These are phyloP conservation scores for Starmera dryadoides DNA, from an alignment of 805 yeast species.

Conservation along the genomic window DNA sequence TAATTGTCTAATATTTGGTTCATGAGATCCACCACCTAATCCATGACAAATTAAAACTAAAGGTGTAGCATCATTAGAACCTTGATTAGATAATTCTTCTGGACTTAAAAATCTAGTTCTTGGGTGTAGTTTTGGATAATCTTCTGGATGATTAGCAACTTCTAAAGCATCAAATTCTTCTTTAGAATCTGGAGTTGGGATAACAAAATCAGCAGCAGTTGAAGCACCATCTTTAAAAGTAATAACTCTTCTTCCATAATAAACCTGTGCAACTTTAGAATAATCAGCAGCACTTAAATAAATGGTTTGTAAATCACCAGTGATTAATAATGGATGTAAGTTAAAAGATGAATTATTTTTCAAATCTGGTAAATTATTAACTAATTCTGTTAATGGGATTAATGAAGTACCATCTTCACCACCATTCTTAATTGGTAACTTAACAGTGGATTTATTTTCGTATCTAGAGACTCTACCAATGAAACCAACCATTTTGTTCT, in stretches of 20 bases:
- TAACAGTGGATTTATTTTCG: slow-evolving; percentile 19
- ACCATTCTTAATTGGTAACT: slow-evolving; percentile 14
- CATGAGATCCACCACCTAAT: slow-evolving; percentile 75
- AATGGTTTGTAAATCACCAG: slow-evolving; percentile 75
- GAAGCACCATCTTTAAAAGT: slow-evolving; percentile 59
- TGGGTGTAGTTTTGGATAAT: slow-evolving; percentile 57
- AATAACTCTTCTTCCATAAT: slow-evolving; percentile 68
- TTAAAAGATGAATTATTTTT: slow-evolving; percentile 40
- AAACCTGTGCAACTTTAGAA: slow-evolving; percentile 44
- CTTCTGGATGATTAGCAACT: slow-evolving; percentile 38
- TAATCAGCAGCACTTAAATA: slow-evolving; percentile 52
- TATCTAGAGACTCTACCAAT: slow-evolving; percentile 17
- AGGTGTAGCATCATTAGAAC: slow-evolving; percentile 36
- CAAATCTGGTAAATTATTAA: slow-evolving; percentile 35
- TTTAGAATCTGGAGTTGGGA: slow-evolving; percentile 27
- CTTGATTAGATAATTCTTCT: slow-evolving; percentile 30
- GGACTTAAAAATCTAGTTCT: slow-evolving; percentile 56
- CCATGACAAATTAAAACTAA: slow-evolving; percentile 63
- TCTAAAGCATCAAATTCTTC: slow-evolving; percentile 25
- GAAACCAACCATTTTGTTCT: slow-evolving; percentile 20
- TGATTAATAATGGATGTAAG: slow-evolving; percentile 56
- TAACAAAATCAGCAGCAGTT: slow-evolving; percentile 68
- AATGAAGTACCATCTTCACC: slow-evolving; percentile 9
- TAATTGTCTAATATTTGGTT: slow-evolving; percentile 58
- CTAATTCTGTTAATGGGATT: slow-evolving; percentile 15